Base-by-base conservation (phyloP, 306 rosid species). In the Trichosanthes truncata region DNA sequence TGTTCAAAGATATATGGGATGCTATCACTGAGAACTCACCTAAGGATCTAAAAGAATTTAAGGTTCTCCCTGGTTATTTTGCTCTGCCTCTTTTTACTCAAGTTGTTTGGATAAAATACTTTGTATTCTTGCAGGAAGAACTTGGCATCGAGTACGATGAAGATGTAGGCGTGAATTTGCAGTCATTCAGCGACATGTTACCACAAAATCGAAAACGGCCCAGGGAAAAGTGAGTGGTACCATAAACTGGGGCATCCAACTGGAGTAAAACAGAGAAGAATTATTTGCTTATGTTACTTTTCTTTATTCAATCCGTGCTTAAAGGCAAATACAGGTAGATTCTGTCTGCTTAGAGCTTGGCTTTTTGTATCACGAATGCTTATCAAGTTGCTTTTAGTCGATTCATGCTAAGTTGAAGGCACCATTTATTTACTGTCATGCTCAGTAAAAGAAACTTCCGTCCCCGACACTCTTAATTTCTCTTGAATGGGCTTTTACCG, bases 1-100 rank as follows among this genome's bases (percentile, higher is more conserved):
- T 93, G 86, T 95, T 93, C 84, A 90, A 85, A 86, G 97, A 95
- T 86, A 60, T 95, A 31, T 95, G 97, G 99, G 97, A 91, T 80
- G 81, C 96, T 43, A 90, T 95, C 51, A 95, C 96, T 55, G 99
- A 95, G 84, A 93, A 90, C 86, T 95, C 93, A 14, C 90, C 93
- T 1, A 95, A 91, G 83, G 96, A 93, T 83, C 87, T 90, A 38
- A 95, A 93, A 85, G 94, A 91, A 81, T 90, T 95, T 52, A 93
- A 95, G 97, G 96, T 89, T 36, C 41, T 55, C 23, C 63, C 67
- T 49, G 65, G 81, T 67, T 26, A 45, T 72, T 36, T 57, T 69
- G 80, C 74, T 69, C 14, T 13, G 29, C 41, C 25, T 20, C 9
- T 9, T 48, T 29, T 33, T 67, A 51, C 36, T 25, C 33, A 12